A percentile compares a stretch with the other conserved stretches of the same genome.
Conservation (phyloP, 208 protist species). For the Leishmania gerbilli region DNA sequence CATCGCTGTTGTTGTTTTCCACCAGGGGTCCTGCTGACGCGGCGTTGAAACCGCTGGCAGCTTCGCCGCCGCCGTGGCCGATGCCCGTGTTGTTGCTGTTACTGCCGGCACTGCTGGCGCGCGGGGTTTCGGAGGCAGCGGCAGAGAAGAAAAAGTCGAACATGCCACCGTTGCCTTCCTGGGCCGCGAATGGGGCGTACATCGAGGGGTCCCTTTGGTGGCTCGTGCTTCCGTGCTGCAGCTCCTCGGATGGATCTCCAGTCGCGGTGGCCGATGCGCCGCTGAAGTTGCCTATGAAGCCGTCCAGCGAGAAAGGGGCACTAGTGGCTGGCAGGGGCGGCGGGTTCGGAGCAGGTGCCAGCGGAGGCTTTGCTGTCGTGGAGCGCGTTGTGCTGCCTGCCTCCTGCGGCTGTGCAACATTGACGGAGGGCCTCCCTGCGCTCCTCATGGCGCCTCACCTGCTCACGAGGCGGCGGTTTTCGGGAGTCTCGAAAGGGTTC, state of each 20-base stretch:
- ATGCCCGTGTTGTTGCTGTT: background rate
- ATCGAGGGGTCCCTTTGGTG: background rate
- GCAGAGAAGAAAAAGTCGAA: constrained; percentile 19
- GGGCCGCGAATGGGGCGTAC: background rate
- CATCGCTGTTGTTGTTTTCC: background rate
- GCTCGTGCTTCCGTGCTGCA: background rate
- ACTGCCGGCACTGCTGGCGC: background rate
- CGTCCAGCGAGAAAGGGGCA: constrained; percentile 21
- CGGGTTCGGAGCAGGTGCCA: background rate
- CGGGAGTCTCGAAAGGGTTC: background rate
- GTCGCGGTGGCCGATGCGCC: background rate
- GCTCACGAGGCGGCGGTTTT: background rate
- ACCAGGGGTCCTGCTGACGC: background rate
- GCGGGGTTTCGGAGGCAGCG: background rate
- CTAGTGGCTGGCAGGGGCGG: background rate
- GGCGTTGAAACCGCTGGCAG: background rate
- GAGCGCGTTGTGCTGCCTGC: background rate
- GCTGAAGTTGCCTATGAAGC: constrained; percentile 16
- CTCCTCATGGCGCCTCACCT: background rate
- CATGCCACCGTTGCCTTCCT: background rate
- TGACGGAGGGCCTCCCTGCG: background rate
- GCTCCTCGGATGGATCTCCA: background rate
- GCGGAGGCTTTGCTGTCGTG: background rate
- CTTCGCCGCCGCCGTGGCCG: background rate
- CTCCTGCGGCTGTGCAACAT: background rate